Evolutionary conservation across 768 basidiomycete species (phyloP).

Genomic region (Macrolepiota dolichaula): DNA sequence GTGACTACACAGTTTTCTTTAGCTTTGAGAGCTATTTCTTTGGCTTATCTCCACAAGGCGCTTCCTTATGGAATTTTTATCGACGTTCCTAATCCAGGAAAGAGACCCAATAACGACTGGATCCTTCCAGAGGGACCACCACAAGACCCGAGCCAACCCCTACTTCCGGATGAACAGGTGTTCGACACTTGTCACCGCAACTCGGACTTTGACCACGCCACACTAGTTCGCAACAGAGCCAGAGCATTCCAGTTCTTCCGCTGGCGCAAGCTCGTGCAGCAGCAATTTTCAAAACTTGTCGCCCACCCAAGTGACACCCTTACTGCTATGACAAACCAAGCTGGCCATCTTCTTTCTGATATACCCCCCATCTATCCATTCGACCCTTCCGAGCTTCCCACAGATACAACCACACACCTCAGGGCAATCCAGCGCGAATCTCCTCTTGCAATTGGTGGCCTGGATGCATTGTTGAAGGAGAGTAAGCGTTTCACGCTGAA

Average conservation of each 20-base stretch:
- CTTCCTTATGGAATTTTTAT: not conserved
- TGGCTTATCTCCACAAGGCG: conserved; percentile 12
- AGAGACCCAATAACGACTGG: not conserved
- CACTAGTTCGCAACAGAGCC: conserved; percentile 19
- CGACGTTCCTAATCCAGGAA: not conserved
- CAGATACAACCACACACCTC: too few species aligned
- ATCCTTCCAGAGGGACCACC: too few species aligned
- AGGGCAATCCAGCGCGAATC: too few species aligned
- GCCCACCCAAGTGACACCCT: conserved; percentile 16
- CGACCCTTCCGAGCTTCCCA: too few species aligned
- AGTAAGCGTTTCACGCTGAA: conserved; percentile 14
- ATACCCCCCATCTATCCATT: conserved; percentile 10
- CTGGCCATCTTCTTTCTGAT: not conserved
- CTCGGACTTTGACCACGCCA: conserved; percentile 23
- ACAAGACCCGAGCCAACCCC: too few species aligned
- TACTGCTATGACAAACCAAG: conserved; percentile 8
- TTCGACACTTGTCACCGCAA: conserved; percentile 17
- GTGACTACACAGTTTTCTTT: too few species aligned
- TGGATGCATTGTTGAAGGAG: conserved; percentile 1
- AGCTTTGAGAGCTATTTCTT: too few species aligned
- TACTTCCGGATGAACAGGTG: too few species aligned
- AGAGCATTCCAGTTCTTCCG: too few species aligned
- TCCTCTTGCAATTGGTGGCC: too few species aligned
- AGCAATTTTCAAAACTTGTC: conserved; percentile 15
- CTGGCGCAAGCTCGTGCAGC: conserved; percentile 19